These are phyloP conservation scores for Fomitopsis pulvina DNA, from an alignment of 768 basidiomycete species.

Conservation along the genomic window DNA sequence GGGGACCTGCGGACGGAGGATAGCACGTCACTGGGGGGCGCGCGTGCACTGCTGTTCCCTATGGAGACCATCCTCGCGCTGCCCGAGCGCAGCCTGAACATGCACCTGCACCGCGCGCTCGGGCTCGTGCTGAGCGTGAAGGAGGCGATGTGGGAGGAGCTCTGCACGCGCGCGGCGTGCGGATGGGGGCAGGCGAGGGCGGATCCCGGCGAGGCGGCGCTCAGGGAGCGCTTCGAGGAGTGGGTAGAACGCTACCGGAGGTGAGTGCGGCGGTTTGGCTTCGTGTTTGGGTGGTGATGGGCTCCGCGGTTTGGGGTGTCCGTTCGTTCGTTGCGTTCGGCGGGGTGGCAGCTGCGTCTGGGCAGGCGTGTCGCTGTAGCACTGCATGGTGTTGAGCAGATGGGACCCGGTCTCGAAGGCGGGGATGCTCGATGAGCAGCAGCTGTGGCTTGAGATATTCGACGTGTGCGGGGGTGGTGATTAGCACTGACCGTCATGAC, in stretches of 20 bases:
- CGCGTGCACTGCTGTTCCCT: conserved; percentile 17
- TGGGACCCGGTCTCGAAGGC: conserved; percentile 21
- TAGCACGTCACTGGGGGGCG: conserved; percentile 13
- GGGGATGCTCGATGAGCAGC: conserved; percentile 20
- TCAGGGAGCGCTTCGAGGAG: conserved; percentile 17
- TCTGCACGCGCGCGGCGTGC: conserved; percentile 11
- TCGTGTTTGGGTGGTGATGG: too few relatives aligned
- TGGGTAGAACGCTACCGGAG: conserved; percentile 19
- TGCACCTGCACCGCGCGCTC: conserved; percentile 21
- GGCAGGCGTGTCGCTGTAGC: conserved; percentile 20
- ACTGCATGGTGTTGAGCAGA: conserved; percentile 17
- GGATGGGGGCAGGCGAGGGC: conserved; percentile 18
- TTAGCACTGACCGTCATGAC: too few relatives aligned
- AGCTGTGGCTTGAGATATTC: conserved; percentile 19
- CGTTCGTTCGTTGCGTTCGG: background rate
- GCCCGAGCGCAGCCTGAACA: conserved; percentile 17
- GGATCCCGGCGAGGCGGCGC: conserved; percentile 14
- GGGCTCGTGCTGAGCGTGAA: conserved; percentile 16
- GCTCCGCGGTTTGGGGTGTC: too few relatives aligned
- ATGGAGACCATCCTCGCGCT: conserved; percentile 6
- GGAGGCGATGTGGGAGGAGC: conserved; percentile 27
- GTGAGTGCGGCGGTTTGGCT: too few relatives aligned
- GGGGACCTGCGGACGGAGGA: conserved; percentile 4
- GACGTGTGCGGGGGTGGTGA: conserved; percentile 16
- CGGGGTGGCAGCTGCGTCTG: conserved; percentile 19